phyloP scores from a whole-genome alignment of 1,139 yeast genomes.

The Meyerozyma smithsonii region DNA sequence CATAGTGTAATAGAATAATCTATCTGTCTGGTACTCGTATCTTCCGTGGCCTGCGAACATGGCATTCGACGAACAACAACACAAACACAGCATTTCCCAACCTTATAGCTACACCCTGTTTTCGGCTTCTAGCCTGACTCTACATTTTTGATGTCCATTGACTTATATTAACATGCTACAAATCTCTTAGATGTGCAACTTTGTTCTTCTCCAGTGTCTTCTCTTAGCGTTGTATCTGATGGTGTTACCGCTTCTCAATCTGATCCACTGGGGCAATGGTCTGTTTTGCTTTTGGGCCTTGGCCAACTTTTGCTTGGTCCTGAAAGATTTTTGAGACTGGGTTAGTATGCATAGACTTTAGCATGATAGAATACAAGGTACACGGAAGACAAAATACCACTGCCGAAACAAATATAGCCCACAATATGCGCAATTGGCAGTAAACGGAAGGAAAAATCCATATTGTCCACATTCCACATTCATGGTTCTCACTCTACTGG shows the following conservation, averaged over 20 bases:
- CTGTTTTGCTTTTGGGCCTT: conserved; percentile 99
- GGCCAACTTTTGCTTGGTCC: conserved; percentile 98
- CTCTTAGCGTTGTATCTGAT: conserved; percentile 99
- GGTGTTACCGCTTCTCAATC: conserved; percentile 97
- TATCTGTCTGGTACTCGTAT: neutral
- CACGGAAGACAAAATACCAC: neutral
- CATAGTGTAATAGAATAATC: neutral
- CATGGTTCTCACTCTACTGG: too few species aligned
- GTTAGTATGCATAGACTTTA: conserved; percentile 15
- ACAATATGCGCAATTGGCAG: too few species aligned
- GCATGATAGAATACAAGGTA: neutral
- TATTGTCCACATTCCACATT: too few species aligned
- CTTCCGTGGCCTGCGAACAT: too few species aligned
- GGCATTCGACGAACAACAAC: too few species aligned
- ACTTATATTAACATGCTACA: conserved; percentile 4
- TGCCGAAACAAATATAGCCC: neutral
- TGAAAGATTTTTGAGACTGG: conserved; percentile 95
- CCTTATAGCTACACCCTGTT: neutral
- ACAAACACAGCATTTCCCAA: neutral
- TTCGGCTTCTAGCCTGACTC: neutral
- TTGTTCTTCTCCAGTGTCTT: conserved; percentile 99
- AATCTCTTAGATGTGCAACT: conserved; percentile 83
- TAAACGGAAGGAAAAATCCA: too few species aligned
- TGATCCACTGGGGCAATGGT: conserved; percentile 99
- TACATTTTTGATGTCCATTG: conserved; percentile 1